A percentile compares a stretch with the other conserved stretches of the same genome.
These are phyloP conservation scores for Scenedesmus sp. DNA, from an alignment of 163 green algal species.

Conservation along the genomic window DNA sequence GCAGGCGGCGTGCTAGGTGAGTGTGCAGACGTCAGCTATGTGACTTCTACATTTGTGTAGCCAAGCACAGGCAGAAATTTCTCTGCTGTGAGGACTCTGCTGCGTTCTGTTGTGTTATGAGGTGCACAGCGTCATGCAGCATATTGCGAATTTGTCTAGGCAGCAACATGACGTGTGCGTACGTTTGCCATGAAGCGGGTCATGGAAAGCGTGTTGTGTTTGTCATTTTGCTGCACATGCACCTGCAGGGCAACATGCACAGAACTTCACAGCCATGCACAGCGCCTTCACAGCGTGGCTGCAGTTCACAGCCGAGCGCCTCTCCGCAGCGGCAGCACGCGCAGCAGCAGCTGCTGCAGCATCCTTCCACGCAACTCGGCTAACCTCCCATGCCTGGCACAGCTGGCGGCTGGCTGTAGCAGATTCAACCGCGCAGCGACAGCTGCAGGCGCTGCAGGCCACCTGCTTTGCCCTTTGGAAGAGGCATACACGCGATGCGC, in stretches of 20 bases:
- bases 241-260: not conserved
- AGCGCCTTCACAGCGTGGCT: not conserved
- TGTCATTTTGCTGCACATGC: not conserved
- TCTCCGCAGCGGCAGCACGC: conserved; percentile 11
- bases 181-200: too few species aligned
- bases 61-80: too few species aligned
- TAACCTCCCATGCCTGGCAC: not conserved
- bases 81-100: too few species aligned
- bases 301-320: not conserved
- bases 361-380: not conserved
- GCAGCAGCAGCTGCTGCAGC: conserved; percentile 25
- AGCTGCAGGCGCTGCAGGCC: not conserved
- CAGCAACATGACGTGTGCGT: too few species aligned
- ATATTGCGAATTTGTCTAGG: too few species aligned
- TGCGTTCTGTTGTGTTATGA: too few species aligned
- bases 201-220: not conserved
- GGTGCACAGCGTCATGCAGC: too few species aligned
- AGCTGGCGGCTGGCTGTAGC: not conserved
- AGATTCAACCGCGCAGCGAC: conserved; percentile 5
- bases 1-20: not conserved
- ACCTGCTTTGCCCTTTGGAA: conserved; percentile 18
- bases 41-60: not conserved
- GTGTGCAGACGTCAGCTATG: not conserved
- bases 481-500: not conserved
- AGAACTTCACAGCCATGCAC: not conserved